phyloP scores from a whole-genome alignment of 2,329 filamentous ascomycete species.

The Verticillium tricorpus region DNA sequence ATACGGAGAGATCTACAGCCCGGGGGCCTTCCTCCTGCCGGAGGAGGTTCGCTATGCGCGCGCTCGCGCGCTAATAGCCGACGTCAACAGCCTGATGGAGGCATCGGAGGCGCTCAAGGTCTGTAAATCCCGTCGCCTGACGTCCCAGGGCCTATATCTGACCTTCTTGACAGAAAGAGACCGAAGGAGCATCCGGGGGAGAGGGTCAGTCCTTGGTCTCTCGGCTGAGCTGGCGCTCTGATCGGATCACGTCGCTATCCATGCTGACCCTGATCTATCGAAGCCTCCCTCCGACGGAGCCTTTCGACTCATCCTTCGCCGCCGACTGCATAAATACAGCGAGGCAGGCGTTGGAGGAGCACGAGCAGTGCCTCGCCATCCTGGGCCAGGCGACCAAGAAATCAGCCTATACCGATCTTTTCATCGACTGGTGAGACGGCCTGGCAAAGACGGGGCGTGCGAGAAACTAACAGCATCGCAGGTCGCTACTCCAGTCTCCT shows the following conservation, averaged over 20 bases:
- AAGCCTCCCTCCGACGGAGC: conserved; percentile 13
- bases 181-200: not conserved
- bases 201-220: not conserved
- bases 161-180: not conserved
- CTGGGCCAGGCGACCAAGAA: not conserved
- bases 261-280: conserved; percentile 21
- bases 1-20: conserved; percentile 22
- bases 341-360: conserved; percentile 14
- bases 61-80: conserved; percentile 13
- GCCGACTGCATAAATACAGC: conserved; percentile 17
- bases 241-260: conserved; percentile 14
- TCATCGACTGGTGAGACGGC: conserved; percentile 11
- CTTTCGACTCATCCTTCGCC: conserved; percentile 10
- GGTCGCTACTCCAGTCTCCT: conserved; percentile 15
- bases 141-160: not conserved
- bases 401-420: conserved; percentile 8
- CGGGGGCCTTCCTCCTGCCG: conserved; percentile 15
- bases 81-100: conserved; percentile 5
- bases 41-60: conserved; percentile 11
- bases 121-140: not conserved
- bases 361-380: conserved; percentile 12
- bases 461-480: not conserved
- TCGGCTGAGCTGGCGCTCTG: conserved; percentile 13
- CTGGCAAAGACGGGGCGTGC: no score
- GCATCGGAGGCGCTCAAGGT: conserved; percentile 1